phyloP scores from a whole-genome alignment of 179 eudicot species.

The Dionaea muscipula region DNA sequence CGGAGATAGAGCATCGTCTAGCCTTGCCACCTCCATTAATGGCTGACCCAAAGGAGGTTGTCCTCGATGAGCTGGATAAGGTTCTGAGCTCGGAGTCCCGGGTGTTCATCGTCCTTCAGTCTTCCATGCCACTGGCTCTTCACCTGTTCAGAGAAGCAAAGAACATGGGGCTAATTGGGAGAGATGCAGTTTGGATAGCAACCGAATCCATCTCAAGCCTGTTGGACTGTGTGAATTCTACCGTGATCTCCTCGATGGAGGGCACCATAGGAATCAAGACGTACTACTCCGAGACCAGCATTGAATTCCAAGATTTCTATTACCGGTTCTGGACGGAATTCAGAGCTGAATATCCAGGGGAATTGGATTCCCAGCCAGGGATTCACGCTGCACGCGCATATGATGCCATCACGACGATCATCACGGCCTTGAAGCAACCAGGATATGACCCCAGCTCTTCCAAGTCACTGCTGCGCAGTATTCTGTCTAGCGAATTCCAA shows the following conservation, averaged over 20 bases:
- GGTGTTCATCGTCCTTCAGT: constrained; percentile 27
- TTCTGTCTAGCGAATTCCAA: constrained; percentile 19
- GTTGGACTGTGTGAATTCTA: constrained; percentile 15
- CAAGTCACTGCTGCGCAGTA: constrained; percentile 9
- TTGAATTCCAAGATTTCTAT: constrained; percentile 7
- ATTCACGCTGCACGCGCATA: constrained; percentile 25
- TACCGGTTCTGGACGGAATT: constrained; percentile 14
- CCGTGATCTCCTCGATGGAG: constrained; percentile 19
- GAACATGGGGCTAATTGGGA: constrained; percentile 17
- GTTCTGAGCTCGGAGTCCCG: constrained; percentile 15
- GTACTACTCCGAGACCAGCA: constrained; percentile 14
- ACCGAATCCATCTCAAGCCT: constrained; percentile 12
- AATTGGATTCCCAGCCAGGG: constrained; percentile 18
- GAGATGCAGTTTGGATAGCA: constrained; percentile 23
- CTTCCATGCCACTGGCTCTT: constrained; percentile 17
- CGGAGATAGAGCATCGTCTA: constrained; percentile 16
- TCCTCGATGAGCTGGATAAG: constrained; percentile 12
- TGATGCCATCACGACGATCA: constrained; percentile 18
- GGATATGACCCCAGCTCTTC: neutral
- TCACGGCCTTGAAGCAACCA: constrained; percentile 12
- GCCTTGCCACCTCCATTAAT: constrained; percentile 21
- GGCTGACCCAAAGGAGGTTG: neutral
- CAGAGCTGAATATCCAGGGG: constrained; percentile 10
- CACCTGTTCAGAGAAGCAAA: constrained; percentile 23
- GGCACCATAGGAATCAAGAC: constrained; percentile 25